Percentiles rank a stretch among this genome's conserved stretches.
phyloP scores from a whole-genome alignment of 2,329 filamentous ascomycete species.

The Trichothecium roseum region DNA sequence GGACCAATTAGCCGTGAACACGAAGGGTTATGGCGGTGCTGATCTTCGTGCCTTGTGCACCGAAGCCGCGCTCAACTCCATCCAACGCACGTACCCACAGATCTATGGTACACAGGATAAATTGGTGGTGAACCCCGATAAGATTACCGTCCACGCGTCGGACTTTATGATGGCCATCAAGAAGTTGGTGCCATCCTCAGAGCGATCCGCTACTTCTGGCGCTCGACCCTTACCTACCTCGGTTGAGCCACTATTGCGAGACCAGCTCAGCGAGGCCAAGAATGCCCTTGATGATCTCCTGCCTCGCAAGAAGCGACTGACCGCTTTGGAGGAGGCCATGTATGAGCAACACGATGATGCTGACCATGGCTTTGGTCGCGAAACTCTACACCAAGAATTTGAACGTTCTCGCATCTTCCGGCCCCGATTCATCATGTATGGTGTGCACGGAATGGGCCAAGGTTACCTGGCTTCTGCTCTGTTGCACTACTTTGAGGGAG shows the following conservation, averaged over 20 bases:
- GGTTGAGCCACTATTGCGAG: conserved; percentile 70
- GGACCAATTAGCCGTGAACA: conserved; percentile 71
- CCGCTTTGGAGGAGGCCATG: conserved; percentile 87
- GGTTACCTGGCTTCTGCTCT: conserved; percentile 77
- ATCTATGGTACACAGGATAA: conserved; percentile 90
- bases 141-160: conserved; percentile 78
- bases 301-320: conserved; percentile 75
- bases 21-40: conserved; percentile 93
- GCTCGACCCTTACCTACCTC: conserved; percentile 70
- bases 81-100: conserved; percentile 91
- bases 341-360: conserved; percentile 77
- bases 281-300: conserved; percentile 63
- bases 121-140: conserved; percentile 73
- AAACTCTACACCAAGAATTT: conserved; percentile 67
- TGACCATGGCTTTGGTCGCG: conserved; percentile 75
- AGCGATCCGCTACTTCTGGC: conserved; percentile 76
- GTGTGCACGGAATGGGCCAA: conserved; percentile 86
- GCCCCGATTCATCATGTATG: conserved; percentile 74
- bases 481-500: conserved; percentile 81
- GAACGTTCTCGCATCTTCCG: conserved; percentile 81
- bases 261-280: conserved; percentile 61
- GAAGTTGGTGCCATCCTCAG: conserved; percentile 91
- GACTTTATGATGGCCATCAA: conserved; percentile 97
- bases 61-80: conserved; percentile 88
- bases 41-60: conserved; percentile 91